Percentiles rank a stretch among this genome's conserved stretches.
These are phyloP conservation scores for Mucor mucedo DNA, from an alignment of 371 early-diverging fungal genomes.

Conservation along the genomic window DNA sequence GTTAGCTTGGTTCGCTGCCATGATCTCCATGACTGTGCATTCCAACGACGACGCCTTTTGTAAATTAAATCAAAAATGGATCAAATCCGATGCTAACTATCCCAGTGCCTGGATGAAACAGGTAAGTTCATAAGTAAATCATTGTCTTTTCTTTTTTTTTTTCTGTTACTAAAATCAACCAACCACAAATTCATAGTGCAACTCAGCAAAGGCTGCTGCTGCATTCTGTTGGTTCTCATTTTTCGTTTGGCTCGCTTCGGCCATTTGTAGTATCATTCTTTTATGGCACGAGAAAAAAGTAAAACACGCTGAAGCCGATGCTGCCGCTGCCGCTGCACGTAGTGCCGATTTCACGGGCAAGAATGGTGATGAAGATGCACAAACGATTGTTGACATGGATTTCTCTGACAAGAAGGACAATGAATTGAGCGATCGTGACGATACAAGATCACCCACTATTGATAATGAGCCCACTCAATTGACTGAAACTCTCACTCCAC, in stretches of 20 bases:
- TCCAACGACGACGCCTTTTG: conserved; percentile 36
- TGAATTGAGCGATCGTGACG: background rate
- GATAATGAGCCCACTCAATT: background rate
- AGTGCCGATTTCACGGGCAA: background rate
- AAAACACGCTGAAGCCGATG: conserved; percentile 6
- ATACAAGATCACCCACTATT: background rate
- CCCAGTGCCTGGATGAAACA: conserved; percentile 41
- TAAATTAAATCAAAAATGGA: conserved; percentile 19
- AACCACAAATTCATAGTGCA: conserved; percentile 20
- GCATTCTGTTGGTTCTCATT: conserved; percentile 28
- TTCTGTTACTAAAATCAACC: background rate
- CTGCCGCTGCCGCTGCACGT: too few relatives aligned
- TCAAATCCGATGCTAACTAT: conserved; percentile 28
- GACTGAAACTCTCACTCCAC: background rate
- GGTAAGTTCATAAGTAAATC: conserved; percentile 27
- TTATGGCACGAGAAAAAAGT: conserved; percentile 36
- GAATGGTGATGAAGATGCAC: conserved; percentile 13
- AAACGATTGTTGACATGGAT: conserved; percentile 11
- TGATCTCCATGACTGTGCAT: conserved; percentile 47
- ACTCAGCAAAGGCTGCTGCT: conserved; percentile 29
- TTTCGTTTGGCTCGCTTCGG: conserved; percentile 22
- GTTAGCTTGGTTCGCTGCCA: conserved; percentile 42
- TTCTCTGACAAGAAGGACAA: conserved; percentile 13
- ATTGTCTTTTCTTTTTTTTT: background rate
- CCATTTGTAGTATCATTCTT: conserved; percentile 16